These are phyloP conservation scores for Closterium sp. DNA, from an alignment of 139 green algal genomes.

Conservation along the genomic window DNA sequence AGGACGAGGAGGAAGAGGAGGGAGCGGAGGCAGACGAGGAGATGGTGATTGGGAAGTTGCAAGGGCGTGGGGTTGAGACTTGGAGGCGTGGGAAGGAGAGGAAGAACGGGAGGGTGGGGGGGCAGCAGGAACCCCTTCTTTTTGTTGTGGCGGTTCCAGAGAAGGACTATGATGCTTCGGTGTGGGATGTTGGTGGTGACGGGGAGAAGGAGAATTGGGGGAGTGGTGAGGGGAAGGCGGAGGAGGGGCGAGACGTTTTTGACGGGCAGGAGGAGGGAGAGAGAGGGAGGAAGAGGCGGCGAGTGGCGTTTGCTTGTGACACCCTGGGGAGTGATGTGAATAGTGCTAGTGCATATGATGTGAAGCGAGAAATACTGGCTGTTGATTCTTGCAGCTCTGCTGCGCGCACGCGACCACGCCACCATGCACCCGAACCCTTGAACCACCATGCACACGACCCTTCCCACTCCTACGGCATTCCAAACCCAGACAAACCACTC, in stretches of 20 bases:
- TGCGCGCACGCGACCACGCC: neutral
- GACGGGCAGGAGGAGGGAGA: neutral
- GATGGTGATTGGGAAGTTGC: neutral
- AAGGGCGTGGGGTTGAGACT: neutral
- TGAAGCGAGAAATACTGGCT: neutral
- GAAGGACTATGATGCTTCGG: neutral
- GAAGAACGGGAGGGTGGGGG: neutral
- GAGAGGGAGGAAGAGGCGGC: neutral
- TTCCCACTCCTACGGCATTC: neutral
- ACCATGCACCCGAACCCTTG: neutral
- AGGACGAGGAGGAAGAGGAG: neutral
- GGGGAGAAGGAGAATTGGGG: neutral
- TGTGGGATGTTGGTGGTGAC: neutral
- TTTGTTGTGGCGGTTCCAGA: neutral
- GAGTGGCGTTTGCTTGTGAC: neutral
- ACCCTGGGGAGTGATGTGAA: neutral
- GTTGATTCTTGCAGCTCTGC: neutral
- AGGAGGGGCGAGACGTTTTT: neutral
- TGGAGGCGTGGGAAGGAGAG: neutral
- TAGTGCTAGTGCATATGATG: neutral
- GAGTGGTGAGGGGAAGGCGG: neutral
- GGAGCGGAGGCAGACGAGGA: neutral
- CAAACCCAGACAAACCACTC: too few species aligned
- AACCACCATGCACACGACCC: neutral
- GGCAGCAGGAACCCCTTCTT: neutral